Percentiles rank a stretch among this genome's conserved stretches.
Conservation (phyloP, 208 protist species). For the Acanthamoeba lenticulata region DNA sequence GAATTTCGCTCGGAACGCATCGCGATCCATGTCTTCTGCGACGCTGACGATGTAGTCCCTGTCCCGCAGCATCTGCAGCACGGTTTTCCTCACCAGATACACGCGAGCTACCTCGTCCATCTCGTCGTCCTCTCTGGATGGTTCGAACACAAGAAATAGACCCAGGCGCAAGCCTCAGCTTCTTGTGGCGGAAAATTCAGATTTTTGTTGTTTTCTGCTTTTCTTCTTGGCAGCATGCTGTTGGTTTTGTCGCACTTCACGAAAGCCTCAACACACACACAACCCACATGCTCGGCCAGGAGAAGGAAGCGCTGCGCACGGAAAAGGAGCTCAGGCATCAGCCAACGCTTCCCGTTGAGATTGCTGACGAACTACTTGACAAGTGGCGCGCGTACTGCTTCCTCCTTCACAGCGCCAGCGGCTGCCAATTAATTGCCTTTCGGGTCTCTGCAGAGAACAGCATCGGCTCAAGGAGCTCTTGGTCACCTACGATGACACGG, state of each 20-base stretch:
- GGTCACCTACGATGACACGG: neutral
- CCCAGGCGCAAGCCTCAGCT: too few species aligned
- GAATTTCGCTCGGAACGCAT: constrained; percentile 42
- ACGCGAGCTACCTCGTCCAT: constrained; percentile 52
- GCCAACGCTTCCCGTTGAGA: neutral
- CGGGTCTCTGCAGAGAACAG: neutral
- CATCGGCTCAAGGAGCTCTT: neutral
- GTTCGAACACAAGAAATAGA: too few species aligned
- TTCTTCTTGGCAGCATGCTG: too few species aligned
- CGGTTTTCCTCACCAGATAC: constrained; percentile 23
- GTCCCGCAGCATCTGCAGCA: constrained; percentile 65
- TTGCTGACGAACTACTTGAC: neutral
- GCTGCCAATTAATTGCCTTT: too few species aligned
- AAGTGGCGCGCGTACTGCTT: neutral
- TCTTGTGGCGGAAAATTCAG: too few species aligned
- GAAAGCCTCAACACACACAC: too few species aligned
- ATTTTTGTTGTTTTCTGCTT: too few species aligned
- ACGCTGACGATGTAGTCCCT: constrained; percentile 44
- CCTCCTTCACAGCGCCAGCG: neutral
- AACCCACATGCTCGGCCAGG: neutral
- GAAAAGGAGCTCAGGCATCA: neutral
- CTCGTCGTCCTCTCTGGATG: too few species aligned
- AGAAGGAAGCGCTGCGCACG: neutral
- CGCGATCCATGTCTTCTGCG: constrained; percentile 18
- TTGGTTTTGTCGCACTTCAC: too few species aligned